Percentiles rank a stretch among this genome's conserved stretches.
Conservation (phyloP, 2,329 filamentous ascomycete genomes). For the Hymenoscyphus scutula region DNA sequence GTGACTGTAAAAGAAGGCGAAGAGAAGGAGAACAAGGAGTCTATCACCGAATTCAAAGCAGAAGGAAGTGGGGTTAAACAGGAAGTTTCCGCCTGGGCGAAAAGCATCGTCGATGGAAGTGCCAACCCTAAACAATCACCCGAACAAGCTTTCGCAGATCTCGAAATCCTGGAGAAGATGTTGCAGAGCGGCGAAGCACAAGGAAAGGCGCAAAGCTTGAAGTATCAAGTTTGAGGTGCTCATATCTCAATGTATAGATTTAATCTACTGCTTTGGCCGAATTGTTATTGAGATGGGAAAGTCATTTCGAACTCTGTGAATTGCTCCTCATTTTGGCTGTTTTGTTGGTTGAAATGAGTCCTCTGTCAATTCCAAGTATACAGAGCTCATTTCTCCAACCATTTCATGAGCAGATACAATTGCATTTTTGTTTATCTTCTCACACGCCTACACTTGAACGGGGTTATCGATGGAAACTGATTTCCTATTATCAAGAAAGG, state of each 20-base stretch:
- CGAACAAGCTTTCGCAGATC: slow-evolving; percentile 31
- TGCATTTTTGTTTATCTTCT: too few relatives aligned
- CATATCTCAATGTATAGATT: slow-evolving; percentile 10
- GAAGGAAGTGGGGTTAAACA: slow-evolving; percentile 33
- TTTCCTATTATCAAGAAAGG: too few relatives aligned
- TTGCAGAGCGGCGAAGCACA: slow-evolving; percentile 36
- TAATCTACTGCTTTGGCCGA: too few relatives aligned
- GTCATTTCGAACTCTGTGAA: not conserved
- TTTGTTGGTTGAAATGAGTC: too few relatives aligned
- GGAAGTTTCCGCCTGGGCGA: slow-evolving; percentile 35
- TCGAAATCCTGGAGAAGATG: slow-evolving; percentile 37
- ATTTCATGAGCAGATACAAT: too few relatives aligned
- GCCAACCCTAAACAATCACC: slow-evolving; percentile 29
- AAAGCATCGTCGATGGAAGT: slow-evolving; percentile 28
- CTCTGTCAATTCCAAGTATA: too few relatives aligned
- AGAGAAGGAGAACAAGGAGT: slow-evolving; percentile 26
- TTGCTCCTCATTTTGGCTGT: too few relatives aligned
- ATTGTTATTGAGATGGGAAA: not conserved
- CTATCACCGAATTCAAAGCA: slow-evolving; percentile 31
- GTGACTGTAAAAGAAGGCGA: slow-evolving; percentile 32
- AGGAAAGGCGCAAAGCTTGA: slow-evolving; percentile 27
- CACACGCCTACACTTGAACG: too few relatives aligned
- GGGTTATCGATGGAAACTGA: too few relatives aligned
- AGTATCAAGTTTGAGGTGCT: slow-evolving; percentile 23
- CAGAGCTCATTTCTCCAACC: too few relatives aligned